Conservation (phyloP, 495 filamentous ascomycete species). For the Penicillium atrosanguineum region DNA sequence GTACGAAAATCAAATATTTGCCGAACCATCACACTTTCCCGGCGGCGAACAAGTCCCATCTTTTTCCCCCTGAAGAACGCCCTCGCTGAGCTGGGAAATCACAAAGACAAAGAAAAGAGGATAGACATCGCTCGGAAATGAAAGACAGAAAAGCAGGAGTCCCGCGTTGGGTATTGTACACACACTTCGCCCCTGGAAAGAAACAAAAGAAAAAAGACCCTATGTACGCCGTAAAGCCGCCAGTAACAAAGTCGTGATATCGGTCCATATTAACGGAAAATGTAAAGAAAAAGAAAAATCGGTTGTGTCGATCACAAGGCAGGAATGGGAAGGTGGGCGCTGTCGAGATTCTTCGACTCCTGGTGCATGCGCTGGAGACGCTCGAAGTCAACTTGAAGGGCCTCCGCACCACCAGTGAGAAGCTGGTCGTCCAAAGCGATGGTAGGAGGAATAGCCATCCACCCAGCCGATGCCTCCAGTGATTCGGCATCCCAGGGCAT, state of each 20-base stretch:
- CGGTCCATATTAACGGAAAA: slow-evolving; percentile 21
- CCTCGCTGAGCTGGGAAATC: slow-evolving; percentile 31
- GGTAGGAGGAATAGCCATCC: slow-evolving; percentile 19
- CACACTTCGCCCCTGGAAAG: slow-evolving; percentile 19
- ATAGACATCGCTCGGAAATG: not conserved
- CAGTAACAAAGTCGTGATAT: slow-evolving; percentile 15
- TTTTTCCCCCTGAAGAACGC: slow-evolving; percentile 34
- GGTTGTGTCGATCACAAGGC: slow-evolving; percentile 17
- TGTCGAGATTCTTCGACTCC: slow-evolving; percentile 24
- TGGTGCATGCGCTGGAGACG: slow-evolving; percentile 35
- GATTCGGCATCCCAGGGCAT: slow-evolving; percentile 21
- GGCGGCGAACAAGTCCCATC: slow-evolving; percentile 16
- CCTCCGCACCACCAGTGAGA: slow-evolving; percentile 3
- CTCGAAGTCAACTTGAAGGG: slow-evolving; percentile 21
- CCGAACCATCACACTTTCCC: slow-evolving; percentile 3
- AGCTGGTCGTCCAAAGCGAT: slow-evolving; percentile 2
- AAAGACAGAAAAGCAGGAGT: slow-evolving; percentile 13
- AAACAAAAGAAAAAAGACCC: slow-evolving; percentile 7
- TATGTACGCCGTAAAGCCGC: slow-evolving; percentile 22
- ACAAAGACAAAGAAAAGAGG: slow-evolving; percentile 13
- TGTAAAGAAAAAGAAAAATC: slow-evolving; percentile 5
- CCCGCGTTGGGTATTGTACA: slow-evolving; percentile 27
- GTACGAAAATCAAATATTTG: not conserved
- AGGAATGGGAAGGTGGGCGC: slow-evolving; percentile 25
- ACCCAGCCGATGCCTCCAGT: slow-evolving; percentile 6